Evolutionary conservation across 139 green algal species (phyloP).

Genomic region (Closterium sp.): DNA sequence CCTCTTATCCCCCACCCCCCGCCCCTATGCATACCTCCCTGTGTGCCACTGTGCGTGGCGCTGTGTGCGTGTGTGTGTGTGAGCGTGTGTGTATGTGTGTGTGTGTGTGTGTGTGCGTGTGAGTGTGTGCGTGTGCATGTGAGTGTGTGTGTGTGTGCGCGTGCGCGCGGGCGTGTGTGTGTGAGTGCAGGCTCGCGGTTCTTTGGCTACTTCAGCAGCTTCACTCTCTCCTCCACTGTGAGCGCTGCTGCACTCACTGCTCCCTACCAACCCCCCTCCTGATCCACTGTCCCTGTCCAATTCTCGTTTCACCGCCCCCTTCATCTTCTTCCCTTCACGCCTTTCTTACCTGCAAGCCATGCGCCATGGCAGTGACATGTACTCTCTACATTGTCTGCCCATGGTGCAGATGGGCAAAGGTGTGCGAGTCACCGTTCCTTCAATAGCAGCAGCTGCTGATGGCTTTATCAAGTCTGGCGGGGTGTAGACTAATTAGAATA

Average conservation of each 20-base stretch:
- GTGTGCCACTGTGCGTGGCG: neutral
- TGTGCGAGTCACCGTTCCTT: slow-evolving; percentile 35
- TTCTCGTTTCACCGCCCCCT: too few relatives aligned
- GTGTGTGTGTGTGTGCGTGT: neutral
- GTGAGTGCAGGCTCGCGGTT: slow-evolving; percentile 22
- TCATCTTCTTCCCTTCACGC: neutral
- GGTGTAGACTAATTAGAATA: too few relatives aligned
- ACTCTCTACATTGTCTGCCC: too few relatives aligned
- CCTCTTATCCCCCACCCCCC: neutral
- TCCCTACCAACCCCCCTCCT: neutral
- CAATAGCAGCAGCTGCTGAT: slow-evolving; percentile 31
- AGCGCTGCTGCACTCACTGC: neutral
- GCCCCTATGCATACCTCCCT: neutral
- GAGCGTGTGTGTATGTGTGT: too few relatives aligned
- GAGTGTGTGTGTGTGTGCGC: too few relatives aligned
- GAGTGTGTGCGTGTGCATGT: neutral
- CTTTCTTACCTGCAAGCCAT: neutral
- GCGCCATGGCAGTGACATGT: neutral
- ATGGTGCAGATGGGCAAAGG: slow-evolving; percentile 49
- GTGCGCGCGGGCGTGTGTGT: neutral
- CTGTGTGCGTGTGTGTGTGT: neutral
- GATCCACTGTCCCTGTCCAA: neutral
- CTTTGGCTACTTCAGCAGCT: slow-evolving; percentile 42
- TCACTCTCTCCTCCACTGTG: slow-evolving; percentile 41
- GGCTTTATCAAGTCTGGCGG: slow-evolving; percentile 26